A percentile compares a stretch with the other conserved stretches of the same genome.
Evolutionary conservation across 2,329 filamentous ascomycete species (phyloP).

Genomic region (Botrytis porri): DNA sequence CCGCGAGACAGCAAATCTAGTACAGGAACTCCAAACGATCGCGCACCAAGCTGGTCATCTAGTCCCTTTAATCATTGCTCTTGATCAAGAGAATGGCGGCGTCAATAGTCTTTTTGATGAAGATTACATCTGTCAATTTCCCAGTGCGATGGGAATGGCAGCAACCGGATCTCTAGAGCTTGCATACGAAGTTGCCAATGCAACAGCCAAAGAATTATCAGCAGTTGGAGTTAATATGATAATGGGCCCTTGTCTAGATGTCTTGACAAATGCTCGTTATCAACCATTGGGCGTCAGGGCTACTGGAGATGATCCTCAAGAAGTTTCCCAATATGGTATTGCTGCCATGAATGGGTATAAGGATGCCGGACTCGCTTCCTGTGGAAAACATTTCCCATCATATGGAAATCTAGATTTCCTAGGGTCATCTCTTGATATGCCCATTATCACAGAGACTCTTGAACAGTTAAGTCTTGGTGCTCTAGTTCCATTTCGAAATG

Average conservation of each 20-base stretch:
- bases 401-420: conserved; percentile 95
- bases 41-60: conserved; percentile 88
- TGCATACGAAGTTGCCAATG: conserved; percentile 86
- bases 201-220: conserved; percentile 86
- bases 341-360: conserved; percentile 91
- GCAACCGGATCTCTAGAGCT: conserved; percentile 82
- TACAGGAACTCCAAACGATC: conserved; percentile 89
- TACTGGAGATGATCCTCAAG: conserved; percentile 87
- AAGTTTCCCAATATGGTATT: conserved; percentile 89
- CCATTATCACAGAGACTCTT: conserved; percentile 90
- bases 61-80: conserved; percentile 81
- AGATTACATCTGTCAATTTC: conserved; percentile 93
- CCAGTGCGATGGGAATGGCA: conserved; percentile 95
- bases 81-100: conserved; percentile 97
- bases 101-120: conserved; percentile 97
- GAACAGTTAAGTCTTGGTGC: conserved; percentile 92
- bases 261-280: conserved; percentile 87
- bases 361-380: conserved; percentile 82
- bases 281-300: conserved; percentile 88
- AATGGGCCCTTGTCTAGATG: conserved; percentile 88
- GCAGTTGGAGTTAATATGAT: conserved; percentile 96
- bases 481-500: conserved; percentile 86
- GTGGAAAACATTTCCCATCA: conserved; percentile 94
- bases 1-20: conserved; percentile 81
- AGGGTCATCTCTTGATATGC: conserved; percentile 85